phyloP scores from a whole-genome alignment of 2,329 filamentous ascomycete genomes.

The Grosmannia serpens region DNA sequence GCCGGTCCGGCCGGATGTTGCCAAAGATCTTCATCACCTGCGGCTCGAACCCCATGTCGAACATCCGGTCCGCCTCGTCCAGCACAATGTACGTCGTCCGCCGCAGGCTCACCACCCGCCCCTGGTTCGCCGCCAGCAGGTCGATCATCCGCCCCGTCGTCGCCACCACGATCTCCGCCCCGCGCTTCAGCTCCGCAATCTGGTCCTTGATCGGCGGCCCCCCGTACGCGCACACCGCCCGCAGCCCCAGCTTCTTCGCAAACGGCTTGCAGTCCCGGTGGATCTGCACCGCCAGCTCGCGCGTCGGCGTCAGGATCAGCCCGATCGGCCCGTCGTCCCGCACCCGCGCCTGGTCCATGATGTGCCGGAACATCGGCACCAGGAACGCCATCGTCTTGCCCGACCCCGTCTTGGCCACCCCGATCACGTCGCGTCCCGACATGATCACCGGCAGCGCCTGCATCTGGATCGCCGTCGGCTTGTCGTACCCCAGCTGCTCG shows the following conservation, averaged over 20 bases:
- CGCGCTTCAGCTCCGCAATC: constrained; percentile 90
- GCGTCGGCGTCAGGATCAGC: constrained; percentile 85
- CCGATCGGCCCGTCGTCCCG: constrained; percentile 79
- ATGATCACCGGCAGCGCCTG: constrained; percentile 92
- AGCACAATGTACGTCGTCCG: constrained; percentile 90
- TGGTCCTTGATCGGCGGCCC: constrained; percentile 95
- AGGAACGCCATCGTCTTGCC: constrained; percentile 95
- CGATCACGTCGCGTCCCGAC: constrained; percentile 91
- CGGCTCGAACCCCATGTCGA: constrained; percentile 98
- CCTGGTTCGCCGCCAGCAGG: constrained; percentile 81
- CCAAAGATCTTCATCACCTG: constrained; percentile 95
- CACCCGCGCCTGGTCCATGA: constrained; percentile 80
- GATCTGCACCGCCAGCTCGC: constrained; percentile 89
- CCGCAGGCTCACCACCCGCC: constrained; percentile 82
- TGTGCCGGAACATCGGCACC: constrained; percentile 94
- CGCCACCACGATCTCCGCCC: constrained; percentile 88
- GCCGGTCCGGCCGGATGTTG: constrained; percentile 82
- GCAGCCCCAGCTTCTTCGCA: constrained; percentile 71
- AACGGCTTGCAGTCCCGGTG: constrained; percentile 93
- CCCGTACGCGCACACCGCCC: constrained; percentile 86
- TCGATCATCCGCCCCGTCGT: constrained; percentile 95
- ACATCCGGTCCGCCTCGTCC: constrained; percentile 97
- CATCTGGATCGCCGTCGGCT: constrained; percentile 86
- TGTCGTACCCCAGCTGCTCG: constrained; percentile 68
- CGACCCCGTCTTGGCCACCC: constrained; percentile 93